These are phyloP conservation scores for Metarhizium brunneum DNA, from an alignment of 2,329 filamentous ascomycete genomes.

Conservation along the genomic window DNA sequence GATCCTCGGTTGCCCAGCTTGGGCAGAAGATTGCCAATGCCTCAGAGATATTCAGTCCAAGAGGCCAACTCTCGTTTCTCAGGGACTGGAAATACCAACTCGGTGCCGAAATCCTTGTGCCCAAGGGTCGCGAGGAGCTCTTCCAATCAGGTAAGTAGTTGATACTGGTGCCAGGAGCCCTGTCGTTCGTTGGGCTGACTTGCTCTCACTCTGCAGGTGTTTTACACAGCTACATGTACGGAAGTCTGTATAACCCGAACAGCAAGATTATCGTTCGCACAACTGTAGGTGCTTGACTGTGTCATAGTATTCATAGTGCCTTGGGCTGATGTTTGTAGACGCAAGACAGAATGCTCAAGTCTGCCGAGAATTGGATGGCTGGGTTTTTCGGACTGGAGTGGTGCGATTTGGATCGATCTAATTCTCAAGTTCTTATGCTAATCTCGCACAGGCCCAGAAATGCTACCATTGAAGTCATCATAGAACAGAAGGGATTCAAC, in stretches of 20 bases:
- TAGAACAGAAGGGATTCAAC: constrained; percentile 55
- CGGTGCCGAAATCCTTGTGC: constrained; percentile 62
- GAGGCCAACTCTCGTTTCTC: constrained; percentile 54
- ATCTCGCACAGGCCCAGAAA: constrained; percentile 45
- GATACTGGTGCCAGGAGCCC: not conserved
- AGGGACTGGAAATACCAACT: constrained; percentile 61
- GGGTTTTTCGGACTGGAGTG: constrained; percentile 72
- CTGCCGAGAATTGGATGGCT: constrained; percentile 67
- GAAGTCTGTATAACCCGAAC: constrained; percentile 59
- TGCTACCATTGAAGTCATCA: constrained; percentile 62
- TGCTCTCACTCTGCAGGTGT: constrained; percentile 34
- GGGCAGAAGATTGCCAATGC: constrained; percentile 49
- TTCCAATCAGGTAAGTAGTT: constrained; percentile 47
- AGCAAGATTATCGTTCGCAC: constrained; percentile 66
- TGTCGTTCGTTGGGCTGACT: not conserved
- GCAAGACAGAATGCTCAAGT: constrained; percentile 69
- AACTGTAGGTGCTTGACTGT: constrained; percentile 32
- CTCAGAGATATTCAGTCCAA: constrained; percentile 43
- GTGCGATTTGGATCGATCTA: constrained; percentile 17
- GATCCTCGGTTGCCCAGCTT: constrained; percentile 43
- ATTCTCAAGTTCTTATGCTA: not conserved
- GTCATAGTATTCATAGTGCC: not conserved
- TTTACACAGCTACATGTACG: constrained; percentile 65
- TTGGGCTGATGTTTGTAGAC: constrained; percentile 32
- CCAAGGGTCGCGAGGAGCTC: constrained; percentile 62